phyloP scores from a whole-genome alignment of 1,139 yeast genomes.

The Komagataea norvegica region DNA sequence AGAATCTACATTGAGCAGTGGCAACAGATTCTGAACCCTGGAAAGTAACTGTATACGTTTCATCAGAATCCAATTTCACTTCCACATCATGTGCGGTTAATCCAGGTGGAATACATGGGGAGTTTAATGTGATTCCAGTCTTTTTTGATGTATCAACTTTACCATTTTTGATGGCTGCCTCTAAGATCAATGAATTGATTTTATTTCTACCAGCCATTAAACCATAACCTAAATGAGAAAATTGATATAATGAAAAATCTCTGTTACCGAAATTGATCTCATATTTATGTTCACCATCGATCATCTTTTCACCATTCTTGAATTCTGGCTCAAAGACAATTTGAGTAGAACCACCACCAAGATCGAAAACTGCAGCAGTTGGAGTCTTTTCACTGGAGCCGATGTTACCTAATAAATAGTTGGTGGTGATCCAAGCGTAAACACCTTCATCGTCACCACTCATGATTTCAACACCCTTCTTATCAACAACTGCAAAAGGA shows the following conservation, averaged over 20 bases:
- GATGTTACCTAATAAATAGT: constrained; percentile 86
- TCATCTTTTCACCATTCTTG: constrained; percentile 51
- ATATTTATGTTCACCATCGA: constrained; percentile 87
- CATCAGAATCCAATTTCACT: constrained; percentile 49
- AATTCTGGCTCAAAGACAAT: constrained; percentile 93
- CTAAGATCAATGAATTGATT: constrained; percentile 59
- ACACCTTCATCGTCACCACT: constrained; percentile 97
- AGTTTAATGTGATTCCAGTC: constrained; percentile 44
- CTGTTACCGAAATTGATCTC: constrained; percentile 75
- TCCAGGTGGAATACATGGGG: constrained; percentile 90
- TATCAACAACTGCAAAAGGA: constrained; percentile 87
- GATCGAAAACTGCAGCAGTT: constrained; percentile 94
- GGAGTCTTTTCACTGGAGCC: constrained; percentile 67
- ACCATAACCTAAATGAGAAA: constrained; percentile 93
- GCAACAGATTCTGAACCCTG: constrained; percentile 62
- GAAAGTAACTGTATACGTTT: constrained; percentile 61
- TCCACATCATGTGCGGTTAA: constrained; percentile 46
- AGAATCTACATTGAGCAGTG: constrained; percentile 72
- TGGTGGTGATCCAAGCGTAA: constrained; percentile 98
- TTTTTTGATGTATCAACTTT: constrained; percentile 36
- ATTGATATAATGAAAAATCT: constrained; percentile 82
- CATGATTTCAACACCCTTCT: constrained; percentile 87
- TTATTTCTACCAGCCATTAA: constrained; percentile 89
- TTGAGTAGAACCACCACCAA: constrained; percentile 98
- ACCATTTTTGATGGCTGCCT: constrained; percentile 41